A percentile compares a stretch with the other conserved stretches of the same genome.
These are phyloP conservation scores for Aspergillus candidus DNA, from an alignment of 2,329 filamentous ascomycete species.

Conservation along the genomic window DNA sequence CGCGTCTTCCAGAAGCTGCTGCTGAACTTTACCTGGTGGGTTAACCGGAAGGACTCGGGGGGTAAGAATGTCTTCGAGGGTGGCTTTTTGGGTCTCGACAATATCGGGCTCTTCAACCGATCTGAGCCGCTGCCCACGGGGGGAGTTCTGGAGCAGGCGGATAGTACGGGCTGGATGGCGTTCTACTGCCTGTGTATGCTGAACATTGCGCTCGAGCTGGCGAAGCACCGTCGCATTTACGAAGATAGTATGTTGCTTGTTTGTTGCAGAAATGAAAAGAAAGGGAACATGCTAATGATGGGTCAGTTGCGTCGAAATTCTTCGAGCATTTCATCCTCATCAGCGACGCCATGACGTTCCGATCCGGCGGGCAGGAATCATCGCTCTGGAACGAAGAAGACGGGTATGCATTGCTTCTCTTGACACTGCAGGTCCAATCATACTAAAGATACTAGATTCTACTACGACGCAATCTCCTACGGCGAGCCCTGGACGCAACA, in stretches of 20 bases:
- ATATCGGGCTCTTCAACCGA: conserved; percentile 95
- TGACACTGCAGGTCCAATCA: too few species aligned
- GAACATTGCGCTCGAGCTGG: conserved; percentile 90
- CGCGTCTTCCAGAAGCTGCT: conserved; percentile 93
- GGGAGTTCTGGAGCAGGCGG: conserved; percentile 88
- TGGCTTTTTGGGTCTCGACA: conserved; percentile 90
- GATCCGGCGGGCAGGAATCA: conserved; percentile 63
- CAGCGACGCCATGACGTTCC: conserved; percentile 92
- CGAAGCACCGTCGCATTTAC: conserved; percentile 90
- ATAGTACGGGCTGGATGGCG: conserved; percentile 98
- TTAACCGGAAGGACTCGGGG: conserved; percentile 88
- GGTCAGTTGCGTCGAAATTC: conserved; percentile 81
- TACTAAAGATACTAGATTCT: conserved; percentile 55
- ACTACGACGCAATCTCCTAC: conserved; percentile 97
- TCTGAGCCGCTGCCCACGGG: conserved; percentile 92
- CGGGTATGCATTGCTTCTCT: conserved; percentile 35
- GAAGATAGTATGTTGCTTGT: conserved; percentile 58
- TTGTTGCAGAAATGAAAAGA: neutral
- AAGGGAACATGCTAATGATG: neutral
- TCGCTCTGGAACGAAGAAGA: conserved; percentile 96
- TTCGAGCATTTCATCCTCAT: conserved; percentile 99
- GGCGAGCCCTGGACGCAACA: conserved; percentile 91
- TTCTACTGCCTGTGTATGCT: conserved; percentile 97
- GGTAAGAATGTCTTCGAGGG: conserved; percentile 98
- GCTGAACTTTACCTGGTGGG: conserved; percentile 99